Conservation (phyloP, 139 green algal genomes). For the Chlamydomonas sp. region DNA sequence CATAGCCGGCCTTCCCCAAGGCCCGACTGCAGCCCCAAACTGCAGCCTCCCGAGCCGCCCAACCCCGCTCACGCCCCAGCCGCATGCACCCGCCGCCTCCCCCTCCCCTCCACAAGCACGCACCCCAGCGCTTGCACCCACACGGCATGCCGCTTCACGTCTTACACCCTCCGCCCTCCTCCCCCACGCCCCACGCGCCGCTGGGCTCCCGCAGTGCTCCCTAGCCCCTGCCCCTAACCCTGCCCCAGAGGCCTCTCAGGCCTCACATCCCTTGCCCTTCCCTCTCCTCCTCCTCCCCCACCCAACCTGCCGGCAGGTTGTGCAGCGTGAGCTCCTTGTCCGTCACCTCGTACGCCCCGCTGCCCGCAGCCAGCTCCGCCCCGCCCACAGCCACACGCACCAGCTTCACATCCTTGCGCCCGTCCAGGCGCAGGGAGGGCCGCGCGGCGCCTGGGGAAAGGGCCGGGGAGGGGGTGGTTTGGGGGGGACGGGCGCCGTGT, state of each 20-base stretch:
- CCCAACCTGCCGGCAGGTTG: slow-evolving; percentile 43
- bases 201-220: no score
- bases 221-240: no score
- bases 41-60: not conserved
- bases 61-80: no score
- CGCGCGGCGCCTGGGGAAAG: not conserved
- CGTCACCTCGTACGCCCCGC: slow-evolving; percentile 46
- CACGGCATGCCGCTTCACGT: no score
- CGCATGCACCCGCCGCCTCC: no score
- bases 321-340: slow-evolving; percentile 61
- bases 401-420: slow-evolving; percentile 67
- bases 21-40: slow-evolving; percentile 5
- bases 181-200: not conserved
- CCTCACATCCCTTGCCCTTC: no score
- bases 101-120: no score
- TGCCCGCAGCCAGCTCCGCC: slow-evolving; percentile 24
- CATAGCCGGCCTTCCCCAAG: no score
- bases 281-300: not conserved
- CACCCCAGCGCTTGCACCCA: no score
- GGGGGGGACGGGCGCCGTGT: not conserved
- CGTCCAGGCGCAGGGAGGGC: slow-evolving; percentile 42
- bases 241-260: no score
- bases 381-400: slow-evolving; percentile 61
- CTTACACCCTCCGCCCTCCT: not conserved
- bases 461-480: not conserved